phyloP scores from a whole-genome alignment of 176 grass and related monocot genomes.

The Oryza brachyantha region DNA sequence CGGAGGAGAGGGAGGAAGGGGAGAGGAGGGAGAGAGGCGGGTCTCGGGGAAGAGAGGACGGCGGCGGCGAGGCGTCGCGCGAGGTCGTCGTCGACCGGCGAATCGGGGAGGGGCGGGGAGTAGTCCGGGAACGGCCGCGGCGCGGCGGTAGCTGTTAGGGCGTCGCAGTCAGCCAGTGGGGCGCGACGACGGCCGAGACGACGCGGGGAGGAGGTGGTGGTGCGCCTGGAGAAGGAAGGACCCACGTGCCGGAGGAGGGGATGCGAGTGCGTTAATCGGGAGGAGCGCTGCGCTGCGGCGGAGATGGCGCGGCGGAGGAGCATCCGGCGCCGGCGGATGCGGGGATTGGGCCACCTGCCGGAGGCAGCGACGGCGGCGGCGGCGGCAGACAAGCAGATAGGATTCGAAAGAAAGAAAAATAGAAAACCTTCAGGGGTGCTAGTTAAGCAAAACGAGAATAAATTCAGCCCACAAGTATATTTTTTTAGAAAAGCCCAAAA shows the following conservation, averaged over 20 bases:
- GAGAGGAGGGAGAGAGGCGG: slow-evolving; percentile 28
- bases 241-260: neutral
- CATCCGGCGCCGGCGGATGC: slow-evolving; percentile 23
- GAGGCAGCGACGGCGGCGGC: slow-evolving; percentile 13
- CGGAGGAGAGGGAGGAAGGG: slow-evolving; percentile 40
- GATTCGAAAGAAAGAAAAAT: neutral
- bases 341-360: slow-evolving; percentile 15
- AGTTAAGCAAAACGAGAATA: neutral
- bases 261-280: neutral
- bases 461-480: no score
- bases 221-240: neutral
- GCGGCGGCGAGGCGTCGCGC: slow-evolving; percentile 50
- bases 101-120: slow-evolving; percentile 53
- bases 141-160: neutral
- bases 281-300: slow-evolving; percentile 31
- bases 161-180: neutral
- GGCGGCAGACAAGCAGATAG: neutral
- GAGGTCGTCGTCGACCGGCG: slow-evolving; percentile 48
- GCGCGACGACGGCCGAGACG: neutral
- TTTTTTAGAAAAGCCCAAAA: no score
- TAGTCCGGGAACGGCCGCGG: slow-evolving; percentile 55
- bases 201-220: neutral
- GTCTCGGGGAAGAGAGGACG: slow-evolving; percentile 37
- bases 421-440: neutral
- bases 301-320: slow-evolving; percentile 31